These are phyloP conservation scores for Asterella californica DNA, from an alignment of 225 moss, liverwort and hornwort genomes.

Conservation along the genomic window DNA sequence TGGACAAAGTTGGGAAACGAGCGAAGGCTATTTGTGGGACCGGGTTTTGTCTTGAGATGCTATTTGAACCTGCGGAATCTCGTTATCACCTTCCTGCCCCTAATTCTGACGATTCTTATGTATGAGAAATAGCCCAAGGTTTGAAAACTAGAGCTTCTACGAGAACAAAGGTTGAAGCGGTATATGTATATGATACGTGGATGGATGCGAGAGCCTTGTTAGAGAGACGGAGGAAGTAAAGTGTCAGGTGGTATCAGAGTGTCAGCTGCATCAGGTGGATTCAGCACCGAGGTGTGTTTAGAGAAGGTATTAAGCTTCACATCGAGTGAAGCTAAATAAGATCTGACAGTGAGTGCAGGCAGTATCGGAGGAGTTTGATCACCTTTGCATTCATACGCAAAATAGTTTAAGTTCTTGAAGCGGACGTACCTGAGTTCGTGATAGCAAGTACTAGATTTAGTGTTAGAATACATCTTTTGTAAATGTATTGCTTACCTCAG, in stretches of 20 bases:
- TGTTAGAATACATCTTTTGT: conserved; percentile 25
- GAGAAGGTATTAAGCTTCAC: conserved; percentile 15
- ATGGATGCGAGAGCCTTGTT: conserved; percentile 21
- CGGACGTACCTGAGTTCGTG: not conserved
- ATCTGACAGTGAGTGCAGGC: conserved; percentile 17
- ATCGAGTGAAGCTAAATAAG: conserved; percentile 27
- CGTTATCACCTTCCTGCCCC: conserved; percentile 18
- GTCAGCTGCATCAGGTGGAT: conserved; percentile 26
- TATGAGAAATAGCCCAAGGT: conserved; percentile 19
- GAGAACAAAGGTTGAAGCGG: conserved; percentile 12
- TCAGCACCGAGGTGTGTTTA: conserved; percentile 29
- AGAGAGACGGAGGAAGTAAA: conserved; percentile 21
- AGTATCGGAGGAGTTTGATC: conserved; percentile 20
- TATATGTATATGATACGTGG: conserved; percentile 11
- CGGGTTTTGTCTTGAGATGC: conserved; percentile 53
- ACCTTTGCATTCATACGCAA: conserved; percentile 28
- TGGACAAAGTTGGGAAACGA: conserved; percentile 60
- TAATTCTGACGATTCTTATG: conserved; percentile 28
- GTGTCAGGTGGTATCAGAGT: conserved; percentile 3
- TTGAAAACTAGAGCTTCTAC: conserved; percentile 9
- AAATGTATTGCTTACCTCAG: conserved; percentile 31
- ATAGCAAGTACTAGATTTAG: not conserved
- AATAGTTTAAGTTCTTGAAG: conserved; percentile 5
- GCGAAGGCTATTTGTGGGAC: conserved; percentile 53
- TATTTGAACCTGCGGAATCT: conserved; percentile 53